Evolutionary conservation across 2,329 filamentous ascomycete genomes (phyloP), one percentile per base, ranked within the genome.

Genomic region (Fusarium lyarnte): DNA sequence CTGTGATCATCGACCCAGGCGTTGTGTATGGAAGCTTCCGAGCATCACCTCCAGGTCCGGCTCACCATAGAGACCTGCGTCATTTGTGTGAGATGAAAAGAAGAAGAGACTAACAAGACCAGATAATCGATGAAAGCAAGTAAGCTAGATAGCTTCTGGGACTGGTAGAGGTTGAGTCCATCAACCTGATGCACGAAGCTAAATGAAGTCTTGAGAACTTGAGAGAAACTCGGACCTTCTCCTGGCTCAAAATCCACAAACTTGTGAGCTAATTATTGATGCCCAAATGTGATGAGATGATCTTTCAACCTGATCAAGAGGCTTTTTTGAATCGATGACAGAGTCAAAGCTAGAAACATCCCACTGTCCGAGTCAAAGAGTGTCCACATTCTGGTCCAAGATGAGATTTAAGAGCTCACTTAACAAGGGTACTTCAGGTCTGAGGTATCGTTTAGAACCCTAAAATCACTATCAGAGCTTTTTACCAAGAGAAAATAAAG

Each of bases 121-220:
- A 12, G 6, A 3, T 8, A 2, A 25, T 27, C 21, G 5, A 5
- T 4, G 16, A 33, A 1, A 14, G 4, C 0, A 21, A 36, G 23
- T 14, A 8, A 10, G 17, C 9, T 25, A 11, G 12, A 11, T 25
- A 8, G 5, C 19, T 13, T n/a, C 16, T 14, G 25, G 5, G 16
- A 6, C 14, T 27, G 31, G 8, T 2, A 55, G 47, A 43, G 19
- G 29, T 11, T 19, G 23, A 10, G 31, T 25, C 17, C 6, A 51
- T 17, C 3, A 31, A 4, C 4, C 17, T 17, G 11, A 11, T n/a
- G 2, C 4, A 33, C 13, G 8, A 38, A 23, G 17, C 7, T n/a
- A 19, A 31, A 11, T 23, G 38, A 13, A 25, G 10, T 6, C 36
- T 12, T 14, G 7, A 45, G 42, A 27, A 39, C 17, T n/a, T 16